phyloP scores from a whole-genome alignment of 1,284 basidiomycete genomes.

The Cryptococcus sp. region DNA sequence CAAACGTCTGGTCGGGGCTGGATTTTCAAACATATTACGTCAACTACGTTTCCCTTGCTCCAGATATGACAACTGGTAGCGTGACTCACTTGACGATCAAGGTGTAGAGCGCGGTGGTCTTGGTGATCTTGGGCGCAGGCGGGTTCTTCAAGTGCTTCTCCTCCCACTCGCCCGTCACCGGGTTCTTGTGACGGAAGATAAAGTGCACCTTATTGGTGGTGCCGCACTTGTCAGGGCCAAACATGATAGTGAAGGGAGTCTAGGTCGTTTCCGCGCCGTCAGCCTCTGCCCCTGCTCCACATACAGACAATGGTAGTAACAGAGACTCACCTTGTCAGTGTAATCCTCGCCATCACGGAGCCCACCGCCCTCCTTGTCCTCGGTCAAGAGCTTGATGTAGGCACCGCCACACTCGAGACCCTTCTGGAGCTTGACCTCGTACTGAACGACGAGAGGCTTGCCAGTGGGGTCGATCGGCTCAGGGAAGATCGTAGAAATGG shows the following conservation, averaged over 20 bases:
- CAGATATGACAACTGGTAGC: conserved; percentile 3
- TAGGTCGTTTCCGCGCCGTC: conserved; percentile 2
- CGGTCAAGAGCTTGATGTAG: conserved; percentile 88
- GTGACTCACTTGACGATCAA: conserved; percentile 75
- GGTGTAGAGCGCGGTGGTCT: conserved; percentile 87
- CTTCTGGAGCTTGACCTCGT: conserved; percentile 99
- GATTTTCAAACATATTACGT: background rate
- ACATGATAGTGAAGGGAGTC: conserved; percentile 98
- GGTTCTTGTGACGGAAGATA: conserved; percentile 96
- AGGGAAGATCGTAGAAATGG: conserved; percentile 89
- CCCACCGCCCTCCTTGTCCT: conserved; percentile 58
- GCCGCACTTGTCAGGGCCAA: conserved; percentile 66
- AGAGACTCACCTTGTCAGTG: conserved; percentile 63
- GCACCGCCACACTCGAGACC: conserved; percentile 99
- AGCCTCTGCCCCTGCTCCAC: background rate
- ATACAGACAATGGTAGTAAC: background rate
- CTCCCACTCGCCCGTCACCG: conserved; percentile 83
- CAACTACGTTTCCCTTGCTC: no score
- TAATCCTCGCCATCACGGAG: conserved; percentile 93
- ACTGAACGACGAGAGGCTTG: conserved; percentile 92
- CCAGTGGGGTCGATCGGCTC: conserved; percentile 71
- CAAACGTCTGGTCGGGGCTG: conserved; percentile 91
- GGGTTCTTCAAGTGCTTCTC: conserved; percentile 91
- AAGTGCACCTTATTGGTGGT: conserved; percentile 71
- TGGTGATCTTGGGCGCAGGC: conserved; percentile 81